phyloP scores from a whole-genome alignment of 2,329 filamentous ascomycete genomes.

The Ophiostoma sp. region DNA sequence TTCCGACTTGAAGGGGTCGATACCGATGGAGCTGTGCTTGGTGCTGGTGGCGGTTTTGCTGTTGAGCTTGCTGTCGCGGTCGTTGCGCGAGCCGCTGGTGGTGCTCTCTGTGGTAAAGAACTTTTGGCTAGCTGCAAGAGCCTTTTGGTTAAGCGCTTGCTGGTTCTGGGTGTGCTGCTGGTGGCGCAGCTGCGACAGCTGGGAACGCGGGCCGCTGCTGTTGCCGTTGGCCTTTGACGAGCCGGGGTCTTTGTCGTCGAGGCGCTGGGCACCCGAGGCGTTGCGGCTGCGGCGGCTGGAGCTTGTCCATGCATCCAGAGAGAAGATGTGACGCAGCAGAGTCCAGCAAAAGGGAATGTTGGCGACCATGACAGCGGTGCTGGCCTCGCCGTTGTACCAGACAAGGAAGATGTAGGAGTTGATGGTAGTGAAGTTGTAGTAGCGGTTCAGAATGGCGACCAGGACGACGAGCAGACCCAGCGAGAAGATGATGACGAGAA shows the following conservation, averaged over 20 bases:
- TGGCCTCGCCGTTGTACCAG: constrained; percentile 57
- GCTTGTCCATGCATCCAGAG: constrained; percentile 27
- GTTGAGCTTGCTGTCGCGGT: background rate
- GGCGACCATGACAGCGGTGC: constrained; percentile 54
- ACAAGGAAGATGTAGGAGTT: constrained; percentile 53
- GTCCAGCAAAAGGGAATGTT: constrained; percentile 58
- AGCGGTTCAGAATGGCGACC: constrained; percentile 55
- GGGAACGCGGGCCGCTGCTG: background rate
- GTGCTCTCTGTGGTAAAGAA: background rate
- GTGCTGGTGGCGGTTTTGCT: constrained; percentile 1
- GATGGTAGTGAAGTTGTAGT: constrained; percentile 54
- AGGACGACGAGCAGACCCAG: constrained; percentile 52
- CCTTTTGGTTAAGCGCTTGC: constrained; percentile 9
- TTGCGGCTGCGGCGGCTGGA: constrained; percentile 20
- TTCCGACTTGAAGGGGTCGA: constrained; percentile 17
- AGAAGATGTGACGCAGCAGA: constrained; percentile 44
- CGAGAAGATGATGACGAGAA: constrained; percentile 51
- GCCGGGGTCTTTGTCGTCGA: constrained; percentile 15
- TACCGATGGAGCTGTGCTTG: constrained; percentile 8
- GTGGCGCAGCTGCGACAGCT: constrained; percentile 13
- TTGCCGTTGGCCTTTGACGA: background rate
- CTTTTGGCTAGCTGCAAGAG: constrained; percentile 2
- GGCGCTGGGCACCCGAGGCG: constrained; percentile 20
- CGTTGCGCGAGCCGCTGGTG: constrained; percentile 1
- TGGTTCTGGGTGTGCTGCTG: constrained; percentile 7